Percentiles rank a stretch among this genome's conserved stretches.
phyloP scores from a whole-genome alignment of 2,329 filamentous ascomycete species.

The Fusarium algeriense region DNA sequence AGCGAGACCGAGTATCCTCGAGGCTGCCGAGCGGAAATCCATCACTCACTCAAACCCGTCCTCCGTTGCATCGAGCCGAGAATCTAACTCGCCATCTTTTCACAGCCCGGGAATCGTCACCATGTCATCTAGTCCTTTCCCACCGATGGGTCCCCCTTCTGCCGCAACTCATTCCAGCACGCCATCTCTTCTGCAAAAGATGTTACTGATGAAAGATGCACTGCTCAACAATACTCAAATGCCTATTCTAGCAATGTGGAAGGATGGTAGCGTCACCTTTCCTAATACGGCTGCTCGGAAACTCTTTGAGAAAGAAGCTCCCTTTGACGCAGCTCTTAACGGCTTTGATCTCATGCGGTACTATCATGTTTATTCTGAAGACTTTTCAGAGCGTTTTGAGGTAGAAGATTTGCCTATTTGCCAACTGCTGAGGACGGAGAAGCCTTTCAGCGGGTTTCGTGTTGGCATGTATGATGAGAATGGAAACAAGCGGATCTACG shows the following conservation, averaged over 20 bases:
- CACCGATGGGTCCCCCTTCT: constrained; percentile 74
- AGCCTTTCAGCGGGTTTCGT: constrained; percentile 68
- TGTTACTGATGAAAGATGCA: constrained; percentile 80
- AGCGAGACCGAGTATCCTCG: constrained; percentile 56
- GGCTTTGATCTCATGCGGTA: constrained; percentile 68
- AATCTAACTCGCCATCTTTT: constrained; percentile 61
- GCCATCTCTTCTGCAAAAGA: constrained; percentile 78
- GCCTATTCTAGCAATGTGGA: constrained; percentile 84
- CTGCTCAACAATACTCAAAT: constrained; percentile 80
- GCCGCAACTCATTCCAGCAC: constrained; percentile 65
- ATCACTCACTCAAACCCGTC: constrained; percentile 60
- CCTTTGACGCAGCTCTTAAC: constrained; percentile 57
- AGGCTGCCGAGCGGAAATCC: constrained; percentile 61
- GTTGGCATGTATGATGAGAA: constrained; percentile 72
- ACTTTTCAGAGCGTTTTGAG: constrained; percentile 71
- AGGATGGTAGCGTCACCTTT: constrained; percentile 79
- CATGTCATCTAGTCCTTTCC: constrained; percentile 71
- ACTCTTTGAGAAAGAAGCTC: constrained; percentile 61
- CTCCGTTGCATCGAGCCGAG: constrained; percentile 61
- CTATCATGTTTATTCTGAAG: constrained; percentile 73
- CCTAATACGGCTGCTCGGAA: constrained; percentile 75
- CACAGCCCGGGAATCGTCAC: constrained; percentile 65
- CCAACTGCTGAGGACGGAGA: constrained; percentile 70
- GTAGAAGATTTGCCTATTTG: constrained; percentile 75
- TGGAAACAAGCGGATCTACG: constrained; percentile 68